These are phyloP conservation scores for Pythium utonaiense DNA, from an alignment of 352 stramenopile species.

Conservation along the genomic window DNA sequence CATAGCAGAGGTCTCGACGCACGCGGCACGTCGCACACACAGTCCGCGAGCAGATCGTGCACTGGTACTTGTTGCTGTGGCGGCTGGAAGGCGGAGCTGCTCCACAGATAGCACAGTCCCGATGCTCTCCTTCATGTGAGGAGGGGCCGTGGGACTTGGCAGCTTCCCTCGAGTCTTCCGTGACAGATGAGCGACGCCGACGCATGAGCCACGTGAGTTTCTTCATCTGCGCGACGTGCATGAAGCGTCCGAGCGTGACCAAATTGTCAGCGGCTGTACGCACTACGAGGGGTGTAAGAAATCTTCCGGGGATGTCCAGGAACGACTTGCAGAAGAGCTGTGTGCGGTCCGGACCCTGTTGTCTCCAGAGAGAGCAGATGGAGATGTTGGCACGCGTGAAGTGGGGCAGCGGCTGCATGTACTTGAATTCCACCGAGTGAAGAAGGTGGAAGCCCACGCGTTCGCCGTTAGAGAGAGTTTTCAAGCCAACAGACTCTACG, in stretches of 20 bases:
- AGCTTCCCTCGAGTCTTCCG: background rate
- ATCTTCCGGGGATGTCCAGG: slow-evolving; percentile 36
- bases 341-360: slow-evolving; percentile 22
- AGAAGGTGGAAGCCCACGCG: slow-evolving; percentile 54
- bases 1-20: slow-evolving; percentile 14
- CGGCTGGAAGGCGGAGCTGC: background rate
- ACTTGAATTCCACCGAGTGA: slow-evolving; percentile 65
- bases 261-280: slow-evolving; percentile 36
- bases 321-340: slow-evolving; percentile 44
- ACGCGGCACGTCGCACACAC: slow-evolving; percentile 23
- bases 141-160: background rate
- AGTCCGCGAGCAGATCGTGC: slow-evolving; percentile 15
- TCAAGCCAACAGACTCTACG: slow-evolving; percentile 46
- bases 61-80: slow-evolving; percentile 8
- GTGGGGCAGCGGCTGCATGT: slow-evolving; percentile 35
- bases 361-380: slow-evolving; percentile 49
- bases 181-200: slow-evolving; percentile 7
- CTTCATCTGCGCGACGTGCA: slow-evolving; percentile 61
- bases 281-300: slow-evolving; percentile 37
- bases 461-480: slow-evolving; percentile 38
- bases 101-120: background rate
- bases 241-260: slow-evolving; percentile 27
- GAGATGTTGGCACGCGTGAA: slow-evolving; percentile 58
- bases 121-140: too few species aligned
- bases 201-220: slow-evolving; percentile 58